phyloP scores from a whole-genome alignment of 2,329 filamentous ascomycete genomes.

The Plenodomus lindquistii region DNA sequence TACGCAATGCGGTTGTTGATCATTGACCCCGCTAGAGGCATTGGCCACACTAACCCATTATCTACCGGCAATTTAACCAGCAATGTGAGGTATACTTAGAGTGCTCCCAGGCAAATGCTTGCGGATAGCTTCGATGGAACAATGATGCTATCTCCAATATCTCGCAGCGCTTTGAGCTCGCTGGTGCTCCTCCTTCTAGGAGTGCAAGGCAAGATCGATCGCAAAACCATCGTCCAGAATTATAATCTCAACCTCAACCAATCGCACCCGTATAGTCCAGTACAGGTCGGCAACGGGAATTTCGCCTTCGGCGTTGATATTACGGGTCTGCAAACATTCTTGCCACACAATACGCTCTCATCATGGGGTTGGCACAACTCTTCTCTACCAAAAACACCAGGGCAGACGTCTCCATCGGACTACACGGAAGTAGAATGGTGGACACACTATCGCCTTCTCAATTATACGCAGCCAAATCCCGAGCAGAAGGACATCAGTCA shows the following conservation, averaged over 20 bases:
- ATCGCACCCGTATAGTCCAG: conserved; percentile 55
- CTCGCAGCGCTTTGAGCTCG: conserved; percentile 6
- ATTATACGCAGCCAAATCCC: conserved; percentile 50
- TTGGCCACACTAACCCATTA: conserved; percentile 13
- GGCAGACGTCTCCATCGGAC: conserved; percentile 42
- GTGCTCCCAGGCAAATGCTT: neutral
- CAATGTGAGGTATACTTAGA: conserved; percentile 2
- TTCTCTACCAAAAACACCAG: conserved; percentile 46
- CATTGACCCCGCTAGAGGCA: conserved; percentile 20
- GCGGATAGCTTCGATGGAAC: neutral
- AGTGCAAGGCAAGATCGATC: conserved; percentile 29
- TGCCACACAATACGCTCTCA: conserved; percentile 49
- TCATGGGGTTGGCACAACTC: conserved; percentile 54
- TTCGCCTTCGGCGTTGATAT: conserved; percentile 54
- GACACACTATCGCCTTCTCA: conserved; percentile 50
- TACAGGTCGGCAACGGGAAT: conserved; percentile 56
- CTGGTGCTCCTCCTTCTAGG: conserved; percentile 1
- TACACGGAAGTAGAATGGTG: conserved; percentile 51
- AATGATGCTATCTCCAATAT: conserved; percentile 13
- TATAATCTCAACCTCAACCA: conserved; percentile 56
- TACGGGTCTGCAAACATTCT: conserved; percentile 52
- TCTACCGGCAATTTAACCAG: conserved; percentile 31
- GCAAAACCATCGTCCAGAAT: conserved; percentile 30
- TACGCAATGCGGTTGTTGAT: conserved; percentile 10
- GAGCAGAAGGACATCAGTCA: conserved; percentile 50